Evolutionary conservation across 2,329 filamentous ascomycete genomes (phyloP).

Genomic region (Talaromyces verruculosus): DNA sequence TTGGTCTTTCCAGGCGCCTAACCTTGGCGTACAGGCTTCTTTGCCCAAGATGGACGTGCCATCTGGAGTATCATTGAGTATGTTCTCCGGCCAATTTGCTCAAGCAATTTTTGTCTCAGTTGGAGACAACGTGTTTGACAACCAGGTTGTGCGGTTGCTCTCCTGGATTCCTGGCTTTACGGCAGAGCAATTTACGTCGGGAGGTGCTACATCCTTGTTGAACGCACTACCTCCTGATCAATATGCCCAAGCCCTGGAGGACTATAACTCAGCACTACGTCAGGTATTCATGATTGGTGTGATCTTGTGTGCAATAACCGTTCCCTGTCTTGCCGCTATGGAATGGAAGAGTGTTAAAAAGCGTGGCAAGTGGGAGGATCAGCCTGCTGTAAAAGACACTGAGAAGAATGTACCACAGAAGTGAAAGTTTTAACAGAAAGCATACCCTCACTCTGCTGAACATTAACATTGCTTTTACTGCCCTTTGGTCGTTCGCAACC

Average conservation of each 20-base stretch:
- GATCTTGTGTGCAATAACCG: background rate
- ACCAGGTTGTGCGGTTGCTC: background rate
- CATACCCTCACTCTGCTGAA: background rate
- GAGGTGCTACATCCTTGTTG: background rate
- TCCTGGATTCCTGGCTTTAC: conserved; percentile 2
- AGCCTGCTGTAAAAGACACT: background rate
- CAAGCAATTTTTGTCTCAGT: conserved; percentile 1
- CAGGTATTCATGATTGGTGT: background rate
- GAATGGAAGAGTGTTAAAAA: conserved; percentile 10
- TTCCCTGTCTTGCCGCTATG: background rate
- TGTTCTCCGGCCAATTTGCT: background rate
- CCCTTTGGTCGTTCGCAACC: background rate
- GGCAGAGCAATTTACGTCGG: background rate
- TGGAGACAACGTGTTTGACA: conserved; percentile 2
- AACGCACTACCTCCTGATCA: background rate
- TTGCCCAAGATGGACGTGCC: background rate
- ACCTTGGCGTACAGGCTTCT: background rate
- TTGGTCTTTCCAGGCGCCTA: conserved; percentile 12
- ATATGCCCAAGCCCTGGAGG: background rate
- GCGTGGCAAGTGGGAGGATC: background rate
- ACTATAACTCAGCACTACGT: background rate
- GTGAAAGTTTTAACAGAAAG: background rate
- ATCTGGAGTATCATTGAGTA: background rate
- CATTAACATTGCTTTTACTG: background rate
- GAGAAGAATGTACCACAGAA: background rate